phyloP scores from a whole-genome alignment of 163 green algal genomes.

The Trebouxia gelatinosa region DNA sequence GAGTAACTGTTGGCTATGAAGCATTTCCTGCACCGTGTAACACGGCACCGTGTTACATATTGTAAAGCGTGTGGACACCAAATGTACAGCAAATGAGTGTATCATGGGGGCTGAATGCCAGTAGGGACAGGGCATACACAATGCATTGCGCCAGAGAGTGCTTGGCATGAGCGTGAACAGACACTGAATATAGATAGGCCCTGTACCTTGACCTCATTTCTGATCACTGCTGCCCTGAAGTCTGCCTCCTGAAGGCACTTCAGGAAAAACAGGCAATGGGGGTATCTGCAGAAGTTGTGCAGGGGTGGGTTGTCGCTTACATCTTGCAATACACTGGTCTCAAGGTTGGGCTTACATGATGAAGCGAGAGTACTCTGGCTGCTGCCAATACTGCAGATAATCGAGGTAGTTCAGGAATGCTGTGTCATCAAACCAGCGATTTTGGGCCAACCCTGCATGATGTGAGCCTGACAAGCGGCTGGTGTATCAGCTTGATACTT shows the following conservation, averaged over 20 bases:
- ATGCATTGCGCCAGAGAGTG: no score
- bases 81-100: no score
- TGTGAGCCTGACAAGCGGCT: no score
- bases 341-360: conserved; percentile 68
- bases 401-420: conserved; percentile 86
- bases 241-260: conserved; percentile 69
- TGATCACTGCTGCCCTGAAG: conserved; percentile 78
- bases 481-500: background rate
- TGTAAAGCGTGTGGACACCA: no score
- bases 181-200: no score
- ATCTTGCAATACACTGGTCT: background rate
- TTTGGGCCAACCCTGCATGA: conserved; percentile 78
- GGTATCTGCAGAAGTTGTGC: conserved; percentile 65
- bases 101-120: no score
- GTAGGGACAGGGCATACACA: no score
- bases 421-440: conserved; percentile 82
- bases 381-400: conserved; percentile 93
- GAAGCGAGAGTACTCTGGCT: conserved; percentile 77
- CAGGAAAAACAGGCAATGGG: conserved; percentile 87
- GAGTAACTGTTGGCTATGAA: conserved; percentile 82
- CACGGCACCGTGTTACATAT: no score
- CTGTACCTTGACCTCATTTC: conserved; percentile 50
- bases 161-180: no score
- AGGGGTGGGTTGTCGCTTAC: no score
- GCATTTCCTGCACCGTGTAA: conserved; percentile 60